These are phyloP conservation scores for Sphenostylis stenocarpa DNA, from an alignment of 306 rosid genomes.

Conservation along the genomic window DNA sequence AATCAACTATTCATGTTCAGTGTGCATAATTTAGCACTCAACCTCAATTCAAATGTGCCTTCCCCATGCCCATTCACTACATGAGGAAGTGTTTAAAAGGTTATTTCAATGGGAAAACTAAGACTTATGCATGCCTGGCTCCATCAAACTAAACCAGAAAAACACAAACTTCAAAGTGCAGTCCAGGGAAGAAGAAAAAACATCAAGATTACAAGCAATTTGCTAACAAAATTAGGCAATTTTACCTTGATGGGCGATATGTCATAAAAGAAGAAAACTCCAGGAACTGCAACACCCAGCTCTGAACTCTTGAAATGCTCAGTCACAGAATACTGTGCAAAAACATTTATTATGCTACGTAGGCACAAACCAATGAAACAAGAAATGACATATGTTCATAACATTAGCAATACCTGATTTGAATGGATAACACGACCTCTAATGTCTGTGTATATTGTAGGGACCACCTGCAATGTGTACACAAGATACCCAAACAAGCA, in stretches of 20 bases:
- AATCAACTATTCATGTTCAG: neutral
- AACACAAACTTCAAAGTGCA: neutral
- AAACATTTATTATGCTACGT: slow-evolving; percentile 28
- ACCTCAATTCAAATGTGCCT: neutral
- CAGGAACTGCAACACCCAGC: slow-evolving; percentile 57
- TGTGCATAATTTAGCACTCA: neutral
- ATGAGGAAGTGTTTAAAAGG: neutral
- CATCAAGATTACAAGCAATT: slow-evolving; percentile 16
- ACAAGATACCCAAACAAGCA: slow-evolving; percentile 1
- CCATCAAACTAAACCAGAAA: neutral
- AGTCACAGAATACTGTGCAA: slow-evolving; percentile 84
- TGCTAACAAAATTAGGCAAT: neutral
- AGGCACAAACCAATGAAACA: slow-evolving; percentile 22
- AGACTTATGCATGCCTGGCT: neutral
- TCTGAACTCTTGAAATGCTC: slow-evolving; percentile 87
- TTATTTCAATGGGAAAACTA: neutral
- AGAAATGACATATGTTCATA: slow-evolving; percentile 11
- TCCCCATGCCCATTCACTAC: neutral
- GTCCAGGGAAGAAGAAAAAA: neutral
- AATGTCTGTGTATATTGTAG: slow-evolving; percentile 64
- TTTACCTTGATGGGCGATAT: slow-evolving; percentile 86
- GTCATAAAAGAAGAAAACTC: slow-evolving; percentile 82
- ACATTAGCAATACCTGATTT: slow-evolving; percentile 71
- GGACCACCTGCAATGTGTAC: slow-evolving; percentile 71
- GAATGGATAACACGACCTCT: slow-evolving; percentile 69